A percentile compares a stretch with the other conserved stretches of the same genome.
phyloP scores from a whole-genome alignment of 306 rosid species.

The Phaseolus lunatus region DNA sequence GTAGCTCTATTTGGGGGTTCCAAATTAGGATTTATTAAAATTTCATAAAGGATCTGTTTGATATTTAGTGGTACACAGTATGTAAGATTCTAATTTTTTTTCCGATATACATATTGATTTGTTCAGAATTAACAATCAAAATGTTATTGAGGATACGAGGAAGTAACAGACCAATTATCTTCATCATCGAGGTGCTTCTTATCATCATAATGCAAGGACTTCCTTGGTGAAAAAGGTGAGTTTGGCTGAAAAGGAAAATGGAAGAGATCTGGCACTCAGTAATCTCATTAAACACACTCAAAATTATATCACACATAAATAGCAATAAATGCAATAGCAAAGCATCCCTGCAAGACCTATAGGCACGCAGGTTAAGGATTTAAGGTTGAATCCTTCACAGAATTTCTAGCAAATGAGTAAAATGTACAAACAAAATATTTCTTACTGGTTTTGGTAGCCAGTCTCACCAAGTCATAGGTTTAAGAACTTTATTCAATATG shows the following conservation, averaged over 20 bases:
- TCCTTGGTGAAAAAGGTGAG: conserved; percentile 72
- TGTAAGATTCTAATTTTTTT: conserved; percentile 26
- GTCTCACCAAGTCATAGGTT: neutral
- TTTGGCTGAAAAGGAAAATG: conserved; percentile 58
- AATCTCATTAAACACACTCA: conserved; percentile 31
- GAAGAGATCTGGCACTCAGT: conserved; percentile 32
- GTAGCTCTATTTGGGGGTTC: conserved; percentile 32
- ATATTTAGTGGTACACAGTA: conserved; percentile 13
- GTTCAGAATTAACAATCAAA: conserved; percentile 43
- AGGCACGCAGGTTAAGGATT: conserved; percentile 11
- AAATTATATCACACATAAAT: neutral
- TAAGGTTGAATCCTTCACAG: neutral
- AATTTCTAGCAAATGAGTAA: conserved; percentile 35
- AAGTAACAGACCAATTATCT: conserved; percentile 78
- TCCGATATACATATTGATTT: conserved; percentile 17
- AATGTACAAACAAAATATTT: conserved; percentile 14
- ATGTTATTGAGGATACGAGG: conserved; percentile 85
- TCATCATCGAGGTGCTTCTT: conserved; percentile 84
- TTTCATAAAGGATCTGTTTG: neutral
- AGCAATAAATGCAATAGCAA: conserved; percentile 18
- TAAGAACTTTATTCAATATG: conserved; percentile 35
- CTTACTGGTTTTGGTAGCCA: neutral
- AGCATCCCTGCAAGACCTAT: conserved; percentile 30
- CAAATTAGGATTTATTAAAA: conserved; percentile 16
- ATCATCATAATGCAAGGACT: conserved; percentile 54